These are phyloP conservation scores for Fusarium redolens DNA, from an alignment of 2,329 filamentous ascomycete species.

Conservation along the genomic window DNA sequence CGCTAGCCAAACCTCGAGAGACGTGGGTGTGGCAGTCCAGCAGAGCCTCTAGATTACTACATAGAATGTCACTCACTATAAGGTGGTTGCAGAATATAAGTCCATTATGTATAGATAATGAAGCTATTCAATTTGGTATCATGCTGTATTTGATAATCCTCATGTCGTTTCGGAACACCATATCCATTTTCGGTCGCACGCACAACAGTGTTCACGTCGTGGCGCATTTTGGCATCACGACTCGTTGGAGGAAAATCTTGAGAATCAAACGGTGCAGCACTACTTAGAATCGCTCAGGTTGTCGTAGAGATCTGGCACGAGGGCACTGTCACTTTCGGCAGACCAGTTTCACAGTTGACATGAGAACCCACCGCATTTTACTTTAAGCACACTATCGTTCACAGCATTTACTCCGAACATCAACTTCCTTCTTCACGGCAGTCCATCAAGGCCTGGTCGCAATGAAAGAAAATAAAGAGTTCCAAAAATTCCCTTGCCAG, in stretches of 20 bases:
- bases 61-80: not conserved
- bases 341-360: not conserved
- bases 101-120: not conserved
- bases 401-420: not conserved
- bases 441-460: slow-evolving; percentile 48
- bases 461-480: slow-evolving; percentile 57
- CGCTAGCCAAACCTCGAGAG: slow-evolving; percentile 43
- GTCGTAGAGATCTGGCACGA: not conserved
- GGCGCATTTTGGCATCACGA: not conserved
- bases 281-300: too few relatives aligned
- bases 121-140: not conserved
- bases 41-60: slow-evolving; percentile 26
- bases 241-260: not conserved
- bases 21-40: slow-evolving; percentile 7
- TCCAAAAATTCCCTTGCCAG: slow-evolving; percentile 81
- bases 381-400: too few relatives aligned
- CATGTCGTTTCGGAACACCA: not conserved
- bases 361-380: too few relatives aligned
- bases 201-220: not conserved
- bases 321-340: not conserved
- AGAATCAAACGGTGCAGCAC: not conserved
- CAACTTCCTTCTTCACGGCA: slow-evolving; percentile 54
- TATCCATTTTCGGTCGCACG: too few relatives aligned
- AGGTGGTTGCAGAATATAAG: not conserved
- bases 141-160: not conserved